Percentiles rank a stretch among this genome's conserved stretches.
These are phyloP conservation scores for Colletotrichum sp. DNA, from an alignment of 2,329 filamentous ascomycete genomes.

Conservation along the genomic window DNA sequence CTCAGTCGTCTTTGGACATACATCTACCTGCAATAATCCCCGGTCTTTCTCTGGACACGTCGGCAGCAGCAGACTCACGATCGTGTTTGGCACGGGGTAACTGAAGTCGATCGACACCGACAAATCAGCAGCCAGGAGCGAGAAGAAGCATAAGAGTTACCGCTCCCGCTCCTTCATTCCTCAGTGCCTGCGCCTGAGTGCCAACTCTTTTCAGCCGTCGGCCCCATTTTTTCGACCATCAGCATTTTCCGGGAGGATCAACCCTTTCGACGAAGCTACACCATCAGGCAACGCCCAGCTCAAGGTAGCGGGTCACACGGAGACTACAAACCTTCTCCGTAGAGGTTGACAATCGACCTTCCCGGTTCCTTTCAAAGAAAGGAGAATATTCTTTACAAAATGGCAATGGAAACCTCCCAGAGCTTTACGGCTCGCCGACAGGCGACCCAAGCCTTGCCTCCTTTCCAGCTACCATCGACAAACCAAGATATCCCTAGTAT, in stretches of 20 bases:
- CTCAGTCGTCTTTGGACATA: background rate
- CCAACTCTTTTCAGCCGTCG: background rate
- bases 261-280: background rate
- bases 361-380: background rate
- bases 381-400: background rate
- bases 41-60: background rate
- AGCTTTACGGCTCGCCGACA: conserved; percentile 76
- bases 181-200: background rate
- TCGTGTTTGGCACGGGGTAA: background rate
- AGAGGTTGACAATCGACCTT: conserved; percentile 1
- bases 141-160: background rate
- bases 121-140: background rate
- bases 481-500: conserved; percentile 48
- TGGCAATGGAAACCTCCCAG: conserved; percentile 39
- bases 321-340: background rate
- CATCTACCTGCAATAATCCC: background rate
- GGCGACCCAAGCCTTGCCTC: conserved; percentile 71
- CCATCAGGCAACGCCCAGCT: background rate
- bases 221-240: conserved; percentile 21
- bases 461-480: conserved; percentile 72
- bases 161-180: background rate
- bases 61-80: background rate
- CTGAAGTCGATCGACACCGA: background rate
- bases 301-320: background rate
- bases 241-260: background rate